Evolutionary conservation across 202 grass and related monocot species (phyloP), one percentile per base, ranked within the genome.

Genomic region (Digitaria exilis): DNA sequence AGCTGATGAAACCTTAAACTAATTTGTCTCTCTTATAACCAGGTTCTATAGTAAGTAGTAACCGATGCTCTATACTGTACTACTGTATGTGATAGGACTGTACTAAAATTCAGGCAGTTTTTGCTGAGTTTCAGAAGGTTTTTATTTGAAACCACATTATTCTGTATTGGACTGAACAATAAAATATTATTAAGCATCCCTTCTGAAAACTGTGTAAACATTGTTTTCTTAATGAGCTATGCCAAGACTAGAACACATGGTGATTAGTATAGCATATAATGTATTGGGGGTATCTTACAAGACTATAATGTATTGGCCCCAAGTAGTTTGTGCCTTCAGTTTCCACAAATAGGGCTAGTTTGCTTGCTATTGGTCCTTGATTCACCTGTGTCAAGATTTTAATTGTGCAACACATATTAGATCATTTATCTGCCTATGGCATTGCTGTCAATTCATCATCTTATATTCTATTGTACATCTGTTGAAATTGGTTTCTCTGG

Each of bases 1-100:
- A 10, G 70, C 44, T 65, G 60, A 63, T 54, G 7, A 55, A 83
- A 83, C 55, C 16, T 17, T 11, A 55, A 82, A 73, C 31, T 63
- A 45, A 73, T 63, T 9, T 0, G 28, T 39, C 21, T 61, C 1
- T 71, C 56, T 17, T 48, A 60, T 72, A 72, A 26, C 45, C 37
- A 71, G 37, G 13, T 43, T 31, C 3, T 46, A 62, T 73, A 73
- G 19, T 29, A n/a, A n/a, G n/a, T n/a, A n/a, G 21, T 58, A 42
- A 3, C 46, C 21, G 22, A 42, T 73, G 39, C 4, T 43, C 32
- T 62, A 22, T 82, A 14, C 42, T 82, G n/a, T n/a, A 39, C 4
- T 39, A 39, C 9, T 7, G 7, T 39, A 44, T 21, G 45, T 9
- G 30, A 62, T 59, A 73, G 11, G 31, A 29, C 59, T 50, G 14